A percentile compares a stretch with the other conserved stretches of the same genome.
Conservation (phyloP, 257 asterid genomes). For the Pogostemon cablin region DNA sequence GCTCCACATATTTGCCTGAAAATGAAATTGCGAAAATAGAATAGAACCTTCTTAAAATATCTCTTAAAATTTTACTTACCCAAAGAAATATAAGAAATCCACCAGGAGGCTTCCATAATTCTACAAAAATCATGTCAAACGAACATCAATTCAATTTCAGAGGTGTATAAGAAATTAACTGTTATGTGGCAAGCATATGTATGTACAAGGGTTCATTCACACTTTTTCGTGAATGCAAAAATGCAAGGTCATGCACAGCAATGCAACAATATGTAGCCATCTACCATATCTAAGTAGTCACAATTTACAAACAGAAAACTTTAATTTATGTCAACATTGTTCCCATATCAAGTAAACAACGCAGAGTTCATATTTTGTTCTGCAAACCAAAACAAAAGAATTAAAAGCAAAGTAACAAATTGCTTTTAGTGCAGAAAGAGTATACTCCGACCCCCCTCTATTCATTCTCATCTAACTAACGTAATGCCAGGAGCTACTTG, state of each 20-base stretch:
- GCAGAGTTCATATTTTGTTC: not conserved
- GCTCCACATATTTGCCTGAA: slow-evolving; percentile 20
- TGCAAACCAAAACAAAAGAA: slow-evolving; percentile 11
- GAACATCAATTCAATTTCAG: slow-evolving; percentile 16
- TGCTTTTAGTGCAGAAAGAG: slow-evolving; percentile 13
- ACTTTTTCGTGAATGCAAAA: slow-evolving; percentile 7
- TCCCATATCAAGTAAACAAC: slow-evolving; percentile 19
- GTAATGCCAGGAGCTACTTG: slow-evolving; percentile 4
- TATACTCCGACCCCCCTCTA: not conserved
- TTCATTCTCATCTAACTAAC: slow-evolving; percentile 1
- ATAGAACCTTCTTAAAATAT: not conserved
- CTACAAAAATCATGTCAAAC: slow-evolving; percentile 45
- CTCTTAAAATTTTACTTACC: slow-evolving; percentile 59
- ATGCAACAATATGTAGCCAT: slow-evolving; percentile 3
- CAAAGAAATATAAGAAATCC: slow-evolving; percentile 97
- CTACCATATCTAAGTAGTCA: not conserved
- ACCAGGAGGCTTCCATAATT: slow-evolving; percentile 92
- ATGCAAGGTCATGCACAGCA: slow-evolving; percentile 3
- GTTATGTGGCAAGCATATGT: slow-evolving; percentile 24
- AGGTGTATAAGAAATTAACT: slow-evolving; percentile 1
- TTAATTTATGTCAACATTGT: not conserved
- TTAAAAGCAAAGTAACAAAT: slow-evolving; percentile 18
- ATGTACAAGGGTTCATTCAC: not conserved
- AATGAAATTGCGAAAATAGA: slow-evolving; percentile 23
- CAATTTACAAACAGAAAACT: slow-evolving; percentile 21